phyloP scores from a whole-genome alignment of 2,329 filamentous ascomycete genomes.

The Didymella pinodella region DNA sequence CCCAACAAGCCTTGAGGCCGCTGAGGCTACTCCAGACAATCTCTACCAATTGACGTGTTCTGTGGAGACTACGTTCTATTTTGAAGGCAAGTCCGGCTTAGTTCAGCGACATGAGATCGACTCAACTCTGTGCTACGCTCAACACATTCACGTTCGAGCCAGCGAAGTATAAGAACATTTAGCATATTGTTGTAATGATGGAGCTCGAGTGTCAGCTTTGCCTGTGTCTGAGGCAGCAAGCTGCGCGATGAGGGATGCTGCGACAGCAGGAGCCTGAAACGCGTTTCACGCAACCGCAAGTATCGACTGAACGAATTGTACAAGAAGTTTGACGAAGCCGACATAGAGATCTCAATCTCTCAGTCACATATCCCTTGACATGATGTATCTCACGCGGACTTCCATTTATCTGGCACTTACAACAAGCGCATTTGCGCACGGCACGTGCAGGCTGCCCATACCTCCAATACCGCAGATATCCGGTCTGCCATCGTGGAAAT shows the following conservation, averaged over 20 bases:
- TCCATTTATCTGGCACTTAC: background rate
- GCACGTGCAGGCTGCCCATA: conserved; percentile 23
- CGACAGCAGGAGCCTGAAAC: conserved; percentile 22
- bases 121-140: background rate
- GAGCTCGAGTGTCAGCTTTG: background rate
- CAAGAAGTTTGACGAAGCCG: conserved; percentile 3
- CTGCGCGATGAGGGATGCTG: conserved; percentile 10
- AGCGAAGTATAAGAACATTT: background rate
- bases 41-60: no score
- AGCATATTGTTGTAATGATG: background rate
- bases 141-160: background rate
- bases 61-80: no score
- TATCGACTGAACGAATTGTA: background rate
- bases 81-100: no score
- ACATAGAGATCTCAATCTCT: background rate
- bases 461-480: conserved; percentile 15
- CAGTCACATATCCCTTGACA: background rate
- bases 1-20: no score
- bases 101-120: no score
- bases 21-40: no score
- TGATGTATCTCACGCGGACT: background rate
- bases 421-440: conserved; percentile 6
- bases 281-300: conserved; percentile 16
- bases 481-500: conserved; percentile 25
- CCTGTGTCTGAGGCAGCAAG: conserved; percentile 12